These are phyloP conservation scores for Candida oleophila DNA, from an alignment of 805 yeast species.

Conservation along the genomic window DNA sequence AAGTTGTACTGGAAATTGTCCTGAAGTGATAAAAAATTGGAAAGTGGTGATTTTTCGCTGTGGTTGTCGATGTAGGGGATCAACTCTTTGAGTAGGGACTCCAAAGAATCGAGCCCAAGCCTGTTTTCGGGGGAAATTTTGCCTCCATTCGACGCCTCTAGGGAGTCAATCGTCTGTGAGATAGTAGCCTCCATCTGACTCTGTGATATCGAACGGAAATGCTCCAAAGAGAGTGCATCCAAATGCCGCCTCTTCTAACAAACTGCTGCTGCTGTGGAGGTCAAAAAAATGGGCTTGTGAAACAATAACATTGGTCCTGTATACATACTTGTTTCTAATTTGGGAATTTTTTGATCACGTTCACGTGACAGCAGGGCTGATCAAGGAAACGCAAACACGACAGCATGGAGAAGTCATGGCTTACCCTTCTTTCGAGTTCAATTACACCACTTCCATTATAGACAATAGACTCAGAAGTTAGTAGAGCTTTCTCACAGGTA, in stretches of 20 bases:
- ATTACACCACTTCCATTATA: no score
- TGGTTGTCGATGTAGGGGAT: conserved; percentile 12
- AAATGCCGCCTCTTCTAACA: no score
- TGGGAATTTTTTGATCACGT: background rate
- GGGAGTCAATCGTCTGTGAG: conserved; percentile 3
- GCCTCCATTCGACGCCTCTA: background rate
- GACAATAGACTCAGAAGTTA: no score
- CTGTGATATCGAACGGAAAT: no score
- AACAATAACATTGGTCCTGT: background rate
- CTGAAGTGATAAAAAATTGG: conserved; percentile 45
- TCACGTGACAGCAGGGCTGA: background rate
- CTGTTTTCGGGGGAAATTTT: background rate
- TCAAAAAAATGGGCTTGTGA: no score
- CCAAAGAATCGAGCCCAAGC: conserved; percentile 17
- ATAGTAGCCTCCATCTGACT: conserved; percentile 6
- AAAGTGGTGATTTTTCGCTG: conserved; percentile 11
- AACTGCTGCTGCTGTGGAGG: background rate
- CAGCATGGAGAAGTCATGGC: no score
- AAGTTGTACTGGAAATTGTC: conserved; percentile 54
- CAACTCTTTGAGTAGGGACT: conserved; percentile 16
- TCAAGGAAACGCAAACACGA: no score
- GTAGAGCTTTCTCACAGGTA: no score
- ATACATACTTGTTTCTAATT: background rate
- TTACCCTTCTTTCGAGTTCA: no score
- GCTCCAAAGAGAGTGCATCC: no score